Evolutionary conservation across 148 eudicot species (phyloP).

Genomic region (Fagopyrum tataricum): DNA sequence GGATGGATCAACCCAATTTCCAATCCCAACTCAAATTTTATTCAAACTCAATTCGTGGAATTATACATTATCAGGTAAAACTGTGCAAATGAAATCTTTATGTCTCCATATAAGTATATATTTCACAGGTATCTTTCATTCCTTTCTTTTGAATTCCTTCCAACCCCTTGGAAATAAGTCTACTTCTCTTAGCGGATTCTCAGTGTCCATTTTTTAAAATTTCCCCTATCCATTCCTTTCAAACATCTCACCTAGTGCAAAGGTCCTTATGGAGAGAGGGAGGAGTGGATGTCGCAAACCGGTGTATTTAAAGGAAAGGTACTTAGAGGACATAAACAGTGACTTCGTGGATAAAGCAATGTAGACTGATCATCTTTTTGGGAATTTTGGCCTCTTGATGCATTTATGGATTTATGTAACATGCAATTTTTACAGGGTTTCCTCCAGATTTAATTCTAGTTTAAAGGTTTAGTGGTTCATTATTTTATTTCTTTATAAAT

Average conservation of each 20-base stretch:
- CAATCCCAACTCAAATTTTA: neutral
- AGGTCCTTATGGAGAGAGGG: too few relatives aligned
- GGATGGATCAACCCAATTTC: neutral
- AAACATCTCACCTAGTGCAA: too few relatives aligned
- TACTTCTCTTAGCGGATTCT: too few relatives aligned
- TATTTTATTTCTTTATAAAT: neutral
- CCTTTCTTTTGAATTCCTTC: too few relatives aligned
- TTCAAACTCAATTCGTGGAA: neutral
- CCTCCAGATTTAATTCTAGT: neutral
- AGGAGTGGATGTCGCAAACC: neutral
- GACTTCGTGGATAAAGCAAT: slow-evolving; percentile 3
- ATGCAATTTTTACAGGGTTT: neutral
- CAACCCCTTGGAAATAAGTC: too few relatives aligned
- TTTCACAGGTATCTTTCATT: too few relatives aligned
- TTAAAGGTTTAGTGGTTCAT: neutral
- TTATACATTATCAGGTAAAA: neutral
- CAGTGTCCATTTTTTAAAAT: too few relatives aligned
- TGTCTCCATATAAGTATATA: too few relatives aligned
- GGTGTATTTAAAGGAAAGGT: neutral
- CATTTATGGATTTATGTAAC: neutral
- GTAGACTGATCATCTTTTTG: neutral
- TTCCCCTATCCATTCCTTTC: too few relatives aligned
- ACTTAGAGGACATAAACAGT: neutral
- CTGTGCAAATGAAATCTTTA: neutral
- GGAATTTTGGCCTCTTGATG: neutral